Evolutionary conservation across 495 filamentous ascomycete species (phyloP).

Genomic region (Penicillium bialowiezense): DNA sequence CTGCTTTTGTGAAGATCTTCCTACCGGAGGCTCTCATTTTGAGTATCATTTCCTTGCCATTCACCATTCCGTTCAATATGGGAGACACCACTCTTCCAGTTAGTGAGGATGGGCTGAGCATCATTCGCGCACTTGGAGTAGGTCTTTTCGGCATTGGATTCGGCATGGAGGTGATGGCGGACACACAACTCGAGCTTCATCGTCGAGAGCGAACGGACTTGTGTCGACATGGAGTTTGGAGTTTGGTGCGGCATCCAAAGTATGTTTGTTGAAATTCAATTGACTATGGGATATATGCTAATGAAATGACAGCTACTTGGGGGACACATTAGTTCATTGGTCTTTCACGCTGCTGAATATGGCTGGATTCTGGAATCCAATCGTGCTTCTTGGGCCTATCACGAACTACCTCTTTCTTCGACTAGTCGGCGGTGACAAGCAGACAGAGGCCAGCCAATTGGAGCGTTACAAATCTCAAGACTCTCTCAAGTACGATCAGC

Average conservation of each 20-base stretch:
- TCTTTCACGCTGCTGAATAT: constrained; percentile 41
- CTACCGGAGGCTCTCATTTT: constrained; percentile 51
- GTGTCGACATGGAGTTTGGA: constrained; percentile 55
- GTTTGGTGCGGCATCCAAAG: constrained; percentile 60
- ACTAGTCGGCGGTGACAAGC: constrained; percentile 50
- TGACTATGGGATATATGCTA: not conserved
- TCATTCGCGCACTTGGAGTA: constrained; percentile 46
- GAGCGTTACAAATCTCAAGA: constrained; percentile 45
- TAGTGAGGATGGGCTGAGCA: constrained; percentile 3
- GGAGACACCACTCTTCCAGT: constrained; percentile 7
- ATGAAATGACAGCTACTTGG: constrained; percentile 48
- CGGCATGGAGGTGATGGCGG: constrained; percentile 52
- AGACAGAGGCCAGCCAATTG: constrained; percentile 50
- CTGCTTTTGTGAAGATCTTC: constrained; percentile 45
- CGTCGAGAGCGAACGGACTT: constrained; percentile 32
- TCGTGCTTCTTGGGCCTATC: constrained; percentile 51
- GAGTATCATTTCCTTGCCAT: constrained; percentile 53
- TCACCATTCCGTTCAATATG: constrained; percentile 50
- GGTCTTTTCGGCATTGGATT: constrained; percentile 54
- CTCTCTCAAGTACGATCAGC: constrained; percentile 47
- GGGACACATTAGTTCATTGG: constrained; percentile 52
- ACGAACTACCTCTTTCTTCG: constrained; percentile 59
- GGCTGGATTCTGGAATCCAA: constrained; percentile 48
- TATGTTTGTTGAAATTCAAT: constrained; percentile 26
- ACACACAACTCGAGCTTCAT: constrained; percentile 47